Evolutionary conservation across 495 filamentous ascomycete genomes (phyloP), one percentile per base, ranked within the genome.

Genomic region (Echria macrotheca): DNA sequence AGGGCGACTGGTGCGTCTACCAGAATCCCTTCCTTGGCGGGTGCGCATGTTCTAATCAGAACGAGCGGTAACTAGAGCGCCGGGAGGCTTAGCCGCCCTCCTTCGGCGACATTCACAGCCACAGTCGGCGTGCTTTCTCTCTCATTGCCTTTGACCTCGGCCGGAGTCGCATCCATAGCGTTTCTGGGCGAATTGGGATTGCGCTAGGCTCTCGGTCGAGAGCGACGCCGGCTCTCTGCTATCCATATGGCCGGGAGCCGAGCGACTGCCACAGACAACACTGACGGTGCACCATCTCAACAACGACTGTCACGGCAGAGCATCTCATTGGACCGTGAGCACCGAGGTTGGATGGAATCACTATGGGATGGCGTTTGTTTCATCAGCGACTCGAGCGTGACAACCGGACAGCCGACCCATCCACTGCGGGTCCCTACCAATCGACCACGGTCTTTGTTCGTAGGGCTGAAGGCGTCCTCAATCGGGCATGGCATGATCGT

Each of bases 391-490:
- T n/a, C n/a, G n/a, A n/a, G n/a, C n/a, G n/a, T n/a, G n/a, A n/a
- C n/a, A n/a, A n/a, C 24, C 24, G 18, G 26, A 21, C 24, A 25
- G 46, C 35, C 23, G 46, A 28, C 46, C 46, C 31, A 25, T 18
- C n/a, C 36, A 6, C 7, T 38, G 46, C 24, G 46, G 46, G 46
- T 18, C 46, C 46, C 33, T 15, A 40, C 40, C 23, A 32, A 15
- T 17, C 28, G 37, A 26, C 37, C 47, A 39, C 17, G 38, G 39
- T 24, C n/a, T n/a, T n/a, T n/a, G n/a, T n/a, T n/a, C 29, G 37
- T 50, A 50, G 38, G 47, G 47, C 47, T 50, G 47, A 50, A 21
- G 39, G 18, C 32, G n/a, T 29, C 19, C 18, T 40, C 35, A 28
- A 48, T 48, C 40, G 46, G 46, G 23, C 35, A 11, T 18, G 33